Evolutionary conservation across 2,329 filamentous ascomycete species (phyloP).

Genomic region (Periconia digitata): DNA sequence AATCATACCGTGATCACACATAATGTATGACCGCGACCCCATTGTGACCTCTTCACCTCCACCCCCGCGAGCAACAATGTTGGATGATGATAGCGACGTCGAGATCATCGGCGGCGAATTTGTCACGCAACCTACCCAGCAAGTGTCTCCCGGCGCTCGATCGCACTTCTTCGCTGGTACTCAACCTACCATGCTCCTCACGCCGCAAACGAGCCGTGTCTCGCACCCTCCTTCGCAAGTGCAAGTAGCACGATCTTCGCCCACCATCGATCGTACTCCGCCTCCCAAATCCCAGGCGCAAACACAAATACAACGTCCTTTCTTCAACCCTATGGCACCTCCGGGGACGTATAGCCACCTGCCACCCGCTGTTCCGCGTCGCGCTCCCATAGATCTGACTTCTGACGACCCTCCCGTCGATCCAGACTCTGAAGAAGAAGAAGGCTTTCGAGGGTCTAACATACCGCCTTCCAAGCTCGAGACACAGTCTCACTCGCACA

Average conservation of each 20-base stretch:
- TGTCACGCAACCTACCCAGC: conserved; percentile 42
- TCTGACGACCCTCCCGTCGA: conserved; percentile 55
- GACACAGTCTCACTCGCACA: conserved; percentile 16
- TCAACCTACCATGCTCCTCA: conserved; percentile 64
- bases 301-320: conserved; percentile 17
- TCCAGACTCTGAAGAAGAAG: conserved; percentile 46
- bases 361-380: conserved; percentile 55
- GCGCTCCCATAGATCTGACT: conserved; percentile 42
- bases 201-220: conserved; percentile 40
- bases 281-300: conserved; percentile 40
- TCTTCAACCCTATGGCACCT: conserved; percentile 70
- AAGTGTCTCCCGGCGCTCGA: conserved; percentile 19
- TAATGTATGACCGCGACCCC: conserved; percentile 37
- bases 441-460: conserved; percentile 51
- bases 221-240: conserved; percentile 49
- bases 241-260: conserved; percentile 90
- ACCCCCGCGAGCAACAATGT: conserved; percentile 21
- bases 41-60: conserved; percentile 38
- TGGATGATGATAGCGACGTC: conserved; percentile 53
- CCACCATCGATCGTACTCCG: conserved; percentile 51
- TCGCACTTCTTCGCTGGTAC: conserved; percentile 45
- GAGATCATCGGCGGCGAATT: conserved; percentile 38
- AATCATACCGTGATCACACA: conserved; percentile 6
- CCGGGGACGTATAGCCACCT: conserved; percentile 69
- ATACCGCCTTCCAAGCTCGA: conserved; percentile 63